Percentiles rank a stretch among this genome's conserved stretches.
Evolutionary conservation across 2,329 filamentous ascomycete genomes (phyloP).

Genomic region (Pseudopithomyces maydicus): DNA sequence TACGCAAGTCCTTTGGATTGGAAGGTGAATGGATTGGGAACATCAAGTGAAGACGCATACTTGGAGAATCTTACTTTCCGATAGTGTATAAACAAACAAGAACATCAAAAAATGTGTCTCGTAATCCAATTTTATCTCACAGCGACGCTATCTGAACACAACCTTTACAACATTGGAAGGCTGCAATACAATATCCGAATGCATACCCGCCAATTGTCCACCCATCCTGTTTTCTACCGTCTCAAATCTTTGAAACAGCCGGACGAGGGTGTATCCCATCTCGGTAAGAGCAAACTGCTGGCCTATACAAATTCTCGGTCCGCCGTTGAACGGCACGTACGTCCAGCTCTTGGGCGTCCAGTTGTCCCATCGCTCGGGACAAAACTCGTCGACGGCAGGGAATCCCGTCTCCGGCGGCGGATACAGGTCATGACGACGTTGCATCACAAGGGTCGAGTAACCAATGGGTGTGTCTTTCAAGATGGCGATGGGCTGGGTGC

Average conservation of each 20-base stretch:
- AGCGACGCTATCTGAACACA: slow-evolving; percentile 33
- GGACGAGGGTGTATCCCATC: slow-evolving; percentile 55
- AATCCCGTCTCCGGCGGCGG: slow-evolving; percentile 46
- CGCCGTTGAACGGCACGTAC: slow-evolving; percentile 55
- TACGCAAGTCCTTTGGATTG: too few species aligned
- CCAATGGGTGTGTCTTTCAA: slow-evolving; percentile 51
- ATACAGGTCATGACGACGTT: slow-evolving; percentile 56
- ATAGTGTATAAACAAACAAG: neutral
- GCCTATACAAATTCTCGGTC: slow-evolving; percentile 56
- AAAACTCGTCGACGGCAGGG: slow-evolving; percentile 49
- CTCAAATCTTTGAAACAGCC: slow-evolving; percentile 52
- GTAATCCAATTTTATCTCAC: neutral
- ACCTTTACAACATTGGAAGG: slow-evolving; percentile 49
- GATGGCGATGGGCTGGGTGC: slow-evolving; percentile 51
- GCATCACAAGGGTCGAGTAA: slow-evolving; percentile 56
- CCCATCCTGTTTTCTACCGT: slow-evolving; percentile 48
- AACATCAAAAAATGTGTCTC: neutral
- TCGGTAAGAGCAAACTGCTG: slow-evolving; percentile 59
- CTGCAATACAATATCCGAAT: slow-evolving; percentile 56
- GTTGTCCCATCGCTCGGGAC: slow-evolving; percentile 56
- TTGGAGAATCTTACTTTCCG: neutral
- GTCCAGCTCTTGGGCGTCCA: slow-evolving; percentile 58
- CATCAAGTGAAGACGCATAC: too few species aligned
- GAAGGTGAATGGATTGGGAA: too few species aligned
- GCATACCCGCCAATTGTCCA: slow-evolving; percentile 45